Conservation (phyloP, 345 rosid species). For the Corchorus capsularis region DNA sequence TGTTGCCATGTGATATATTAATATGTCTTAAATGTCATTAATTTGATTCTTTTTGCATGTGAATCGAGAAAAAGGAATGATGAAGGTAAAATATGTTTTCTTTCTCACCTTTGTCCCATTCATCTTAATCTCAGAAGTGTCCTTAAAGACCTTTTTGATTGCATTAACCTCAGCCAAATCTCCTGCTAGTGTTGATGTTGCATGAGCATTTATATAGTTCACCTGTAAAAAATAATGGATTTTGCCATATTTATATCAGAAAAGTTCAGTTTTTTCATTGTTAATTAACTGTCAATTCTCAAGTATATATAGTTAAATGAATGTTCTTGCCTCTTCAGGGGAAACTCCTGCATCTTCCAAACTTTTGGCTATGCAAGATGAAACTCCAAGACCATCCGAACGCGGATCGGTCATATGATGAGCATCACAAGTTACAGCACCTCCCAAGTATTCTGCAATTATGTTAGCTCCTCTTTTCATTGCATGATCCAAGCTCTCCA, state of each 20-base stretch:
- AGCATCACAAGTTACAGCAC: slow-evolving; percentile 67
- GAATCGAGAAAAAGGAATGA: not conserved
- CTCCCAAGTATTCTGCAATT: slow-evolving; percentile 66
- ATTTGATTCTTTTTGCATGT: not conserved
- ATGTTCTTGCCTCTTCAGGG: slow-evolving; percentile 61
- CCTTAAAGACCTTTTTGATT: slow-evolving; percentile 57
- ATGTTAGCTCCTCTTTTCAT: slow-evolving; percentile 70
- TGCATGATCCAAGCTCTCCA: slow-evolving; percentile 80
- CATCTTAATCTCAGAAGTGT: slow-evolving; percentile 72
- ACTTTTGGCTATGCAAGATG: slow-evolving; percentile 60
- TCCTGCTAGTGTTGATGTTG: slow-evolving; percentile 72
- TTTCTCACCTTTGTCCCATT: slow-evolving; percentile 62
- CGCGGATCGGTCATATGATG: slow-evolving; percentile 74
- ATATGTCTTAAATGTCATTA: not conserved
- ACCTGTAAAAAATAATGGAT: slow-evolving; percentile 38
- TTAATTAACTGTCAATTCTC: slow-evolving; percentile 3
- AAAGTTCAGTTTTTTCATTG: not conserved
- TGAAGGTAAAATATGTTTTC: not conserved
- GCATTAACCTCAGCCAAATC: slow-evolving; percentile 79
- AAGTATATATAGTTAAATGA: not conserved
- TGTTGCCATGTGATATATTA: not conserved
- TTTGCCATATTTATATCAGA: not conserved
- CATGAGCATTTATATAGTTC: slow-evolving; percentile 68
- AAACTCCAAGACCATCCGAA: slow-evolving; percentile 63
- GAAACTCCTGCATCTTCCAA: slow-evolving; percentile 68